Base-by-base conservation (phyloP, 805 yeast genomes). In the Grigorovia humatica region DNA sequence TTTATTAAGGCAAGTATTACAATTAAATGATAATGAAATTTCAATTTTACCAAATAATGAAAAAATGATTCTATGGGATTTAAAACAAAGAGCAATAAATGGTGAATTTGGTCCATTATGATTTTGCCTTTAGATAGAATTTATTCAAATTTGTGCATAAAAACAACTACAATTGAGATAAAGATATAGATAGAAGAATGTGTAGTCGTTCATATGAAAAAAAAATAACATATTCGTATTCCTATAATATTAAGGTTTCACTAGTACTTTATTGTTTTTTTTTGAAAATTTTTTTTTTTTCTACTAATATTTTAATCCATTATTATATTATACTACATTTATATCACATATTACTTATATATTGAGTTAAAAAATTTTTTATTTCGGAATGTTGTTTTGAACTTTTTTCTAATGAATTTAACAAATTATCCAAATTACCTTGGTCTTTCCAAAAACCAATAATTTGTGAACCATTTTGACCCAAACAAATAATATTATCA, bases 371-470 rank as follows among this genome's bases (percentile, higher is more conserved):
- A 15, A 38, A 38, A 13, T 38, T 38, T n/a, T 17, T 38, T 9
- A 38, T 38, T 38, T 38, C 18, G 8, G 42, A 38, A 38, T 15
- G 15, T 38, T 38, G 42, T 12, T 38, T 38, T 2, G 8, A 13
- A 38, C 27, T 23, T 44, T 15, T 15, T 13, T 44, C 17, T 15
- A 46, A 23, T 38, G 18, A 54, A 12, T 48, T 52, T 44, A 38
- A 17, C 9, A 57, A 43, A 15, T 58, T 59, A 1, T 59, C 53
- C 41, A 55, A 56, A 19, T 29, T 59, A 15, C 65, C 64, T 9
- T 71, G 66, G 48, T 75, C 78, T 50, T 74, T 66, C 81, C 85
- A 76, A 44, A 83, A 62, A 4, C 88, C 85, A 19, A 81, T 78
- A 27, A 85, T 73, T 56, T 79, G 82, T 52, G 74, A 74, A 51